phyloP scores from a whole-genome alignment of 257 asterid genomes.

The Solanum piurae region DNA sequence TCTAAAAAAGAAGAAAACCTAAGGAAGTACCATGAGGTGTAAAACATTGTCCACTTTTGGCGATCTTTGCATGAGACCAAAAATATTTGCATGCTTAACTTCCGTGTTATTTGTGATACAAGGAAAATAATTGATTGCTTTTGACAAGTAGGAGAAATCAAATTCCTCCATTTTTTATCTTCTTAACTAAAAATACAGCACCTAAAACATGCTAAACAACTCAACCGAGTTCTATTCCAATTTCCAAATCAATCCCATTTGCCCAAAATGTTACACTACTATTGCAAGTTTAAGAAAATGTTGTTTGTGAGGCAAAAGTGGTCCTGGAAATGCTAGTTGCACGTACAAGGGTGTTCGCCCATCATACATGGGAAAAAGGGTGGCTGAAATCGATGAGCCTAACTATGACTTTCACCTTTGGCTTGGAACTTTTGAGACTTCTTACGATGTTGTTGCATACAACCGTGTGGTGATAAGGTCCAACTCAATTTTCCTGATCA shows the following conservation, averaged over 20 bases:
- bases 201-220: neutral
- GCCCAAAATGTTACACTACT: neutral
- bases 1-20: neutral
- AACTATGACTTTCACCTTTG: constrained; percentile 58
- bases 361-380: constrained; percentile 88
- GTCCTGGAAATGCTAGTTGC: constrained; percentile 73
- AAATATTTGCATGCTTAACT: neutral
- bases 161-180: neutral
- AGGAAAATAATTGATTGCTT: neutral
- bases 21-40: neutral
- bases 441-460: constrained; percentile 56
- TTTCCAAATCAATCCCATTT: neutral
- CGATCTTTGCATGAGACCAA: neutral
- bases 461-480: constrained; percentile 46
- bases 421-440: constrained; percentile 71
- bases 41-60: neutral
- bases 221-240: neutral
- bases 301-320: constrained; percentile 78
- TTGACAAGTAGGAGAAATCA: neutral
- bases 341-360: constrained; percentile 57
- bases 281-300: constrained; percentile 36
- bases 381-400: constrained; percentile 70
- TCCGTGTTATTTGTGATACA: neutral
- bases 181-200: neutral
- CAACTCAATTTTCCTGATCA: constrained; percentile 47